Percentiles rank a stretch among this genome's conserved stretches.
Conservation (phyloP, 495 filamentous ascomycete species). For the Trichoderma asperelloides region DNA sequence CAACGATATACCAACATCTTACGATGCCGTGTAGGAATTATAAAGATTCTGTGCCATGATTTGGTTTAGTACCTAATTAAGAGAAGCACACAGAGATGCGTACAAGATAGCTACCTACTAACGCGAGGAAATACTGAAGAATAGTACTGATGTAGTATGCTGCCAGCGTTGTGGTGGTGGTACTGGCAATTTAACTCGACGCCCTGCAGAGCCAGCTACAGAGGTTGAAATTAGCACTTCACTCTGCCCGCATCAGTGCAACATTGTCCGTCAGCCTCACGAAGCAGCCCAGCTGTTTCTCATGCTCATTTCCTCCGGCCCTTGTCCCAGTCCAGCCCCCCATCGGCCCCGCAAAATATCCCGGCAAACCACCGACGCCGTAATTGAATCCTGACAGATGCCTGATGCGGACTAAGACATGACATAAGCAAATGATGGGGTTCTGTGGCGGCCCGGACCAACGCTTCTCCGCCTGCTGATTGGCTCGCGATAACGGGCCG, state of each 20-base stretch:
- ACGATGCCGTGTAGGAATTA: no score
- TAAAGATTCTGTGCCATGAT: no score
- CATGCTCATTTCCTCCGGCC: background rate
- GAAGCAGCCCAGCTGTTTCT: background rate
- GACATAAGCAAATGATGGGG: background rate
- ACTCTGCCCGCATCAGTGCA: background rate
- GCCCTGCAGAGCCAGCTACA: background rate
- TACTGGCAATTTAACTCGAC: background rate
- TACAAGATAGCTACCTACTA: no score
- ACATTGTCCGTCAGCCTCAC: background rate
- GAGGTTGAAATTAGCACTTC: background rate
- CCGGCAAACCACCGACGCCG: conserved; percentile 1
- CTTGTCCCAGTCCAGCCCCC: background rate
- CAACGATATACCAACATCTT: background rate
- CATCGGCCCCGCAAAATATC: conserved; percentile 2
- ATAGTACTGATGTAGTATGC: background rate
- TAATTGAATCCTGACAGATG: background rate
- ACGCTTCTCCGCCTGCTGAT: background rate
- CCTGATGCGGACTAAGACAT: background rate
- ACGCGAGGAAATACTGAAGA: no score
- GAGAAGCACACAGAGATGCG: no score
- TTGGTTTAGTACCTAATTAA: no score
- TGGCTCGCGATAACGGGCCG: conserved; percentile 3
- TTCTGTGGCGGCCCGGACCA: background rate
- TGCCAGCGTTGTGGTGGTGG: background rate